Base-by-base conservation (phyloP, 441 rosid genomes). In the Populus tomentosa region DNA sequence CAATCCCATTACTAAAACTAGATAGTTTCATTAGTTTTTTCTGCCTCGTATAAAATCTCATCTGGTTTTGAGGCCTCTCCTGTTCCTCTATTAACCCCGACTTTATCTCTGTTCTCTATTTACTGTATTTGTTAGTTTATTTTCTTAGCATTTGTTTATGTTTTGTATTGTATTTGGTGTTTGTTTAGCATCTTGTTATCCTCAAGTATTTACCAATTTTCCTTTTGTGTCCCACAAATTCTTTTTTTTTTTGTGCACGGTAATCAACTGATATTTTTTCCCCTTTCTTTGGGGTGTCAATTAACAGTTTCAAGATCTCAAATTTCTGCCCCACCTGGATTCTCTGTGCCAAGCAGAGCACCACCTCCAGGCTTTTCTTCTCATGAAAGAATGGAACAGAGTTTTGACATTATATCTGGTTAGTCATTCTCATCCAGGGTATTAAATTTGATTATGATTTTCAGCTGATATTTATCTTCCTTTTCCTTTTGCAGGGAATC, bases 301-400 rank as follows among this genome's bases (percentile, higher is more conserved):
- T 10, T 38, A 76, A 78, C 88, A 86, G 96, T 85, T 86, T 84
- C 98, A 63, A 88, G 98, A 73, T 83, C 91, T 83, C 99, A 89
- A 82, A 78, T 90, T 66, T 90, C 96, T 30, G 97, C 91, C 21
- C 99, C 98, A 8, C 99, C 98, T 79, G 99, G 99, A 75, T 96
- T 96, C 80, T 83, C 94, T 69, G 86, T 87, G 69, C 92, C 98
- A 70, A 91, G 80, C 81, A 89, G 93, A 86, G 89, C 96, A 74
- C 98, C 99, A 28, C 98, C 99, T 36, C 99, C 98, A 6, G 98
- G 98, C 70, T 96, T 96, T 78, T 87, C 91, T 77, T 89, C 91
- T 72, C 91, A 89, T 33, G 97, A 87, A 78, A 91, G 95, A 84
- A 75, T 80, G 81, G 93, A 91, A 67, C 90, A 81, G 72, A 70